Percentiles rank a stretch among this genome's conserved stretches.
Conservation (phyloP, 345 rosid genomes). For the Eucalyptus tenuipes region DNA sequence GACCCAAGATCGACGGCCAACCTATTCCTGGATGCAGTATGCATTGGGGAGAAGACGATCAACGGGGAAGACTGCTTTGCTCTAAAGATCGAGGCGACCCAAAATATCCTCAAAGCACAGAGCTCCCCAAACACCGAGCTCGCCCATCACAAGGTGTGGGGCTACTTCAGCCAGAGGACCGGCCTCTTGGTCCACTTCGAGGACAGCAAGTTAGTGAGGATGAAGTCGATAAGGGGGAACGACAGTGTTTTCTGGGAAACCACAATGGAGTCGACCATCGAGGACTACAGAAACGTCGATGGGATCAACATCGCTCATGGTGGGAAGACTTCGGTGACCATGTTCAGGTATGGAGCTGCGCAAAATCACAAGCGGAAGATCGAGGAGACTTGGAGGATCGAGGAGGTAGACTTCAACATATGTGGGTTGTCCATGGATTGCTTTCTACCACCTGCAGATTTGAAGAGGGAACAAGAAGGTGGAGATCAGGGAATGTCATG, state of each 20-base stretch:
- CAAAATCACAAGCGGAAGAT: conserved; percentile 59
- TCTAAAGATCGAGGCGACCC: conserved; percentile 54
- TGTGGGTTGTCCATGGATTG: conserved; percentile 61
- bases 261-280: conserved; percentile 47
- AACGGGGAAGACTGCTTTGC: conserved; percentile 59
- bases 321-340: conserved; percentile 53
- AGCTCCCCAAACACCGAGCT: conserved; percentile 62
- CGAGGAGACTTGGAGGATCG: conserved; percentile 92
- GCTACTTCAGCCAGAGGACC: conserved; percentile 84
- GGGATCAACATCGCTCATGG: conserved; percentile 65
- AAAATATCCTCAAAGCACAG: conserved; percentile 40
- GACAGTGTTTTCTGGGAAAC: conserved; percentile 80
- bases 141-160: conserved; percentile 80
- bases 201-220: conserved; percentile 63
- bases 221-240: conserved; percentile 27
- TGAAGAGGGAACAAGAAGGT: conserved; percentile 37
- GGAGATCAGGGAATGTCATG: not conserved
- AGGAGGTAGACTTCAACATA: conserved; percentile 82
- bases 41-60: conserved; percentile 54
- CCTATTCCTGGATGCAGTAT: conserved; percentile 58
- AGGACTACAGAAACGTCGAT: conserved; percentile 54
- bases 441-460: conserved; percentile 84
- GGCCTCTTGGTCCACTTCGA: conserved; percentile 61
- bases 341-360: conserved; percentile 52
- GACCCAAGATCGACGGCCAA: conserved; percentile 79